Base-by-base conservation (phyloP, 202 grass and related monocot species). In the Schoenoplectus triqueter region DNA sequence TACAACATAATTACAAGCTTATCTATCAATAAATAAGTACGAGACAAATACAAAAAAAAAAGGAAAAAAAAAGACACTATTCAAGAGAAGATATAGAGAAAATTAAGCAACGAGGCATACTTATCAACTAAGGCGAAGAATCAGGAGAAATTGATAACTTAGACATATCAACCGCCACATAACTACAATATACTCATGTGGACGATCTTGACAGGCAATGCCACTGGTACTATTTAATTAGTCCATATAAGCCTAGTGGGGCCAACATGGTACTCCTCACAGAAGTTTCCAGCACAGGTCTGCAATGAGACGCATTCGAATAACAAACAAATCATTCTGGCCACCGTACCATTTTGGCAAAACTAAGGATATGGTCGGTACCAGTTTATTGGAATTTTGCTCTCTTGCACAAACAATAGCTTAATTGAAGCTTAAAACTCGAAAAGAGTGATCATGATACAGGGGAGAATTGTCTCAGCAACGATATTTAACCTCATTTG, bases 81-180 rank as follows among this genome's bases (percentile, higher is more conserved):
- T 70, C 4, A 70, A 71, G 15, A 15, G 6, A 48, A 7, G 42
- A 47, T 14, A 68, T 68, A 44, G 39, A 42, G 31, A 17, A 19
- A 42, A 68, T 31, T 10, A 68, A 42, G 31, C 0, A 31, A 7
- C 10, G 2, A 57, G 13, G 15, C 69, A 72, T 72, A 17, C 44
- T 72, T 72, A 48, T 71, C 68, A 18, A 71, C 7, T 47, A 71
- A 71, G 68, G 17, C 2, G 40, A 21, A 51, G 46, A 73, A 73
- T 7, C 46, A 19, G 45, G 17, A 70, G 44, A 11, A 62, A 19
- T 10, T 73, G 69, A 73, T 49, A 19, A 10, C 5, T 50, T 50
- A 52, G 69, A 73, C 47, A 73, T 73, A 15, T 50, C 70, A 73
- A 73, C 70, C 70, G 1, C 69, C 69, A 73, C 46, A 51, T 69